Percentiles rank a stretch among this genome's conserved stretches.
Conservation (phyloP, 305 asterid genomes). For the Andrographis paniculata region DNA sequence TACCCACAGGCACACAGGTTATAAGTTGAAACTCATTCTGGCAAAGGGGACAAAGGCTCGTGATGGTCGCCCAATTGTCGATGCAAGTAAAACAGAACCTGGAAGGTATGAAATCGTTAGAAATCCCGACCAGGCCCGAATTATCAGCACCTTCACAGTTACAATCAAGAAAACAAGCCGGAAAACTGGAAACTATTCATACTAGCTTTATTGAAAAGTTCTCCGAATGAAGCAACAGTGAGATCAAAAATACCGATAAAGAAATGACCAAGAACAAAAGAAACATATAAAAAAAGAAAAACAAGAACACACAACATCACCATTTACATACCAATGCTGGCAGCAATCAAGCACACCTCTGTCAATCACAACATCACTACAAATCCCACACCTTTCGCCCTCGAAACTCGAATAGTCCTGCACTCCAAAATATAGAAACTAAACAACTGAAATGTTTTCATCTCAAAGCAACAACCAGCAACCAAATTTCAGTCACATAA, state of each 20-base stretch:
- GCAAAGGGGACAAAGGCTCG: conserved; percentile 96
- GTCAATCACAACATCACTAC: conserved; percentile 85
- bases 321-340: conserved; percentile 73
- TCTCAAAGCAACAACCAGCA: conserved; percentile 8
- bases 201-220: conserved; percentile 7
- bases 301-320: conserved; percentile 13
- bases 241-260: conserved; percentile 4
- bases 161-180: background rate
- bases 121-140: conserved; percentile 16
- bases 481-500: conserved; percentile 5
- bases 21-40: conserved; percentile 94
- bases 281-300: conserved; percentile 11
- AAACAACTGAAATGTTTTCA: conserved; percentile 9
- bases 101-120: conserved; percentile 32
- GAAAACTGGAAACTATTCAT: conserved; percentile 9
- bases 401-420: conserved; percentile 67
- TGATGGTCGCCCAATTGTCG: conserved; percentile 99
- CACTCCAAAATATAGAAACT: conserved; percentile 14
- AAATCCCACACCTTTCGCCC: conserved; percentile 95
- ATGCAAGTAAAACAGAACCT: conserved; percentile 99
- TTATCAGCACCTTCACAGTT: background rate
- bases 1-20: conserved; percentile 99
- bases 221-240: conserved; percentile 1
- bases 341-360: conserved; percentile 99
- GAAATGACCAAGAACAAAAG: background rate